A percentile compares a stretch with the other conserved stretches of the same genome.
Conservation (phyloP, 768 basidiomycete genomes). For the Terana coerulea region DNA sequence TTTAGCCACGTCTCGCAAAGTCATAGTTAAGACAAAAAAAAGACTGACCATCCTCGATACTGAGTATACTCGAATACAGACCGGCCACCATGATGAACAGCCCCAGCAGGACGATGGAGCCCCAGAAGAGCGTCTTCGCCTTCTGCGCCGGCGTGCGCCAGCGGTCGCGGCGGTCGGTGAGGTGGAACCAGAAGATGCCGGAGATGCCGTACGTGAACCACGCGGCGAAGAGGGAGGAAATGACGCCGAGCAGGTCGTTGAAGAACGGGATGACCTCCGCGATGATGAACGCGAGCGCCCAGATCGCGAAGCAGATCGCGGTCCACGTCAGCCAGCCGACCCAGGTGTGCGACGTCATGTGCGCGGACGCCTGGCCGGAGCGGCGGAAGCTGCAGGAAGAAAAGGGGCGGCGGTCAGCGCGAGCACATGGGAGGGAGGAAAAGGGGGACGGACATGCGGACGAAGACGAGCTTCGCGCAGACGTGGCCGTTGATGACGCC, state of each 20-base stretch:
- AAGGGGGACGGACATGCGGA: slow-evolving; percentile 18
- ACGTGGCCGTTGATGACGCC: slow-evolving; percentile 30
- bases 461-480: slow-evolving; percentile 28
- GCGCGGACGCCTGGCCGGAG: slow-evolving; percentile 19
- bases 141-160: slow-evolving; percentile 23
- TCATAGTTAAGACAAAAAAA: not conserved
- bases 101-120: slow-evolving; percentile 22
- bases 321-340: slow-evolving; percentile 27
- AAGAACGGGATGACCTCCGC: slow-evolving; percentile 32
- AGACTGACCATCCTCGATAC: slow-evolving; percentile 25
- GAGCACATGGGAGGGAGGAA: not conserved
- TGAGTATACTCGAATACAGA: slow-evolving; percentile 24
- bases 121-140: slow-evolving; percentile 23
- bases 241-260: slow-evolving; percentile 29
- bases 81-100: slow-evolving; percentile 29
- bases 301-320: slow-evolving; percentile 23
- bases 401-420: not conserved
- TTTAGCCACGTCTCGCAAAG: not conserved
- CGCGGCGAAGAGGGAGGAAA: slow-evolving; percentile 26
- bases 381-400: slow-evolving; percentile 23
- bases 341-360: slow-evolving; percentile 26
- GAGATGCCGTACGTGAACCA: slow-evolving; percentile 26
- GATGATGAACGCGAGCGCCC: slow-evolving; percentile 26
- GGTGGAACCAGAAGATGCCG: slow-evolving; percentile 28
- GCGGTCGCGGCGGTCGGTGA: slow-evolving; percentile 18